Evolutionary conservation across 2,329 filamentous ascomycete species (phyloP).

Genomic region (Aphanocladium album): DNA sequence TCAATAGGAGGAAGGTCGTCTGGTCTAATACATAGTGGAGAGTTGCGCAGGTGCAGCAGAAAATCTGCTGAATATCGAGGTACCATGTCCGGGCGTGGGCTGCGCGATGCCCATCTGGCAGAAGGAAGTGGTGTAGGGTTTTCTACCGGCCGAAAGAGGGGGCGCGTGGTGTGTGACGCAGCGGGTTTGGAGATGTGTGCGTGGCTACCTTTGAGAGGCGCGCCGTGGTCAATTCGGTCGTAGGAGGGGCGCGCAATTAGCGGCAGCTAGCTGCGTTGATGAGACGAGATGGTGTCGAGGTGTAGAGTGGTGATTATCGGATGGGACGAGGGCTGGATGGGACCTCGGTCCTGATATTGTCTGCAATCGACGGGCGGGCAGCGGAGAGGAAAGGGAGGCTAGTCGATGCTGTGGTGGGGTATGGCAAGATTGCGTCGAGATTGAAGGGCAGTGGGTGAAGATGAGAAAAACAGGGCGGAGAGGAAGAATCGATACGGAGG

Average conservation of each 20-base stretch:
- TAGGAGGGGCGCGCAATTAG: not conserved
- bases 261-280: not conserved
- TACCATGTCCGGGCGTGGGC: constrained; percentile 39
- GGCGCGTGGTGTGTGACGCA: constrained; percentile 7
- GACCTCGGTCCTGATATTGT: not conserved
- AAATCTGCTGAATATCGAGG: constrained; percentile 71
- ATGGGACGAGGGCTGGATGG: not conserved
- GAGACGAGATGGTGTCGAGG: not conserved
- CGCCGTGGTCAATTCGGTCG: not conserved
- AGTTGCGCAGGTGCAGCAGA: constrained; percentile 70
- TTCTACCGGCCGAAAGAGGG: not conserved
- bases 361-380: not conserved
- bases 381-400: constrained; percentile 8
- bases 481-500: too few relatives aligned
- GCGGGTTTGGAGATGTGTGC: not conserved
- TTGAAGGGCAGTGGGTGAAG: not conserved
- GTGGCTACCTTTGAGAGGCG: not conserved
- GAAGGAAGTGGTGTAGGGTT: not conserved
- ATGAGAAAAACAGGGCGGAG: not conserved
- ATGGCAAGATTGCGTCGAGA: not conserved
- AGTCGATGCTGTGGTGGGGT: constrained; percentile 1
- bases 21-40: constrained; percentile 79
- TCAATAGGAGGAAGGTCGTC: constrained; percentile 74
- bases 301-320: not conserved
- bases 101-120: constrained; percentile 33